phyloP scores from a whole-genome alignment of 1,284 basidiomycete species.

The Pseudozyma pruni region DNA sequence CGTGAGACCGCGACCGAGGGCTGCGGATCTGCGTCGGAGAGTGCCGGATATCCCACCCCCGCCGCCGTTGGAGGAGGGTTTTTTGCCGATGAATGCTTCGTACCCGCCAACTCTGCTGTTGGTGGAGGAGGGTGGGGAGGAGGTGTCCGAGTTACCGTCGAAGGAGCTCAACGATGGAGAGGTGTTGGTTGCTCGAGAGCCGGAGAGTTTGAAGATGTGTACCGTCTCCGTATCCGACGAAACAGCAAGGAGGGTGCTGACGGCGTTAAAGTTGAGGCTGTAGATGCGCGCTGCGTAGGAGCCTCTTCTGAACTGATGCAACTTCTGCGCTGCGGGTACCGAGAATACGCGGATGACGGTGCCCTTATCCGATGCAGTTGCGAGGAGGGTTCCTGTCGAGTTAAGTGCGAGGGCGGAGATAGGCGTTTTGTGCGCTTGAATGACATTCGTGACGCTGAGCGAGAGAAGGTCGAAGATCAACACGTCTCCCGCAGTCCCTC shows the following conservation, averaged over 20 bases:
- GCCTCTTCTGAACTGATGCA: slow-evolving; percentile 94
- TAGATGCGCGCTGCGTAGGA: slow-evolving; percentile 87
- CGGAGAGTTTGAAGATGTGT: slow-evolving; percentile 88
- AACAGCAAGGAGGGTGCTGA: slow-evolving; percentile 85
- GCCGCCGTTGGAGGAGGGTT: slow-evolving; percentile 5
- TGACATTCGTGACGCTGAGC: slow-evolving; percentile 90
- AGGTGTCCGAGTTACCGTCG: slow-evolving; percentile 20
- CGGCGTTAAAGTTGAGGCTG: slow-evolving; percentile 89
- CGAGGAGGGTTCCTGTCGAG: slow-evolving; percentile 86
- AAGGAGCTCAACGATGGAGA: slow-evolving; percentile 17
- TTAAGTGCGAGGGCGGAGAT: slow-evolving; percentile 89
- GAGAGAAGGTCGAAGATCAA: slow-evolving; percentile 84
- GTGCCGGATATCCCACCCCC: slow-evolving; percentile 17
- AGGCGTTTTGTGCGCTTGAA: slow-evolving; percentile 95
- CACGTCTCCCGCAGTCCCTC: slow-evolving; percentile 54
- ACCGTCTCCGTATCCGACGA: slow-evolving; percentile 94
- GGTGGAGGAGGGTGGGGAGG: slow-evolving; percentile 21
- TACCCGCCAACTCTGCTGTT: slow-evolving; percentile 61
- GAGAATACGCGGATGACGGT: slow-evolving; percentile 96
- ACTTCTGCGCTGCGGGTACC: slow-evolving; percentile 87
- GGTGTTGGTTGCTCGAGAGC: slow-evolving; percentile 1
- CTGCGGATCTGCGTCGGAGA: slow-evolving; percentile 74
- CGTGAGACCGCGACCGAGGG: slow-evolving; percentile 48
- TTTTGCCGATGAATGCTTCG: slow-evolving; percentile 68
- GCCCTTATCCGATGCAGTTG: slow-evolving; percentile 93